Evolutionary conservation across 2,329 filamentous ascomycete species (phyloP), one percentile per base, ranked within the genome.

Genomic region (Lasiodiplodia sp.): DNA sequence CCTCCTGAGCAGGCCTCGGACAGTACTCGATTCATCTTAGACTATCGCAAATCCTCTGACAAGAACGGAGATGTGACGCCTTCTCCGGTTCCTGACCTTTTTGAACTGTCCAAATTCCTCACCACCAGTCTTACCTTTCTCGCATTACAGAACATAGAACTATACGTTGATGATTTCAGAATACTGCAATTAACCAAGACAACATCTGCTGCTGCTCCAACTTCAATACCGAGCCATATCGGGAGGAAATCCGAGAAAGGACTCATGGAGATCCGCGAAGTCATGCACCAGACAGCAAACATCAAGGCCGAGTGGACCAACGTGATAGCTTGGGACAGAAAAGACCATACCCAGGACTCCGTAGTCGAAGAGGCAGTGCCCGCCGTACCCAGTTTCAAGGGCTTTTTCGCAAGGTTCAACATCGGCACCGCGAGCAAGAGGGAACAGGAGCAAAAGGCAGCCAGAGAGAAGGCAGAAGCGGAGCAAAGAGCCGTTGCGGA

Each of bases 51-150:
- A 77, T 88, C 88, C 37, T 94, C 92, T 21, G 67, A 64, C 12
- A 65, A 68, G 53, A 62, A 68, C 31, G 67, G 58, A 11, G 63
- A 66, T 8, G 44, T 53, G 10, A 69, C 68, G 18, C 78, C 79
- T 0, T 95, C 94, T 0, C 93, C 94, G 1, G 82, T 98, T 60
- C 96, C 96, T 3, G 93, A 93, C 70, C 83, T 99, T 10, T 84
- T 97, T 31, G 94, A 93, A 1, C 86, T 99, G 66, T 91, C 92
- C 75, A 94, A 97, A 79, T 99, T 99, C 73, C 83, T 99, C 60
- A 92, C 94, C 4, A 98, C 94, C 7, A 97, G 95, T 82, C 83
- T 99, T 78, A 98, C 96, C 0, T 99, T 99, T 82, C 95, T 99
- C 69, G 92, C 93, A 0, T 84, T 99, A 28, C 87, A 97, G 75